phyloP scores from a whole-genome alignment of 2,329 filamentous ascomycete genomes.

The Colletotrichum aenigma region DNA sequence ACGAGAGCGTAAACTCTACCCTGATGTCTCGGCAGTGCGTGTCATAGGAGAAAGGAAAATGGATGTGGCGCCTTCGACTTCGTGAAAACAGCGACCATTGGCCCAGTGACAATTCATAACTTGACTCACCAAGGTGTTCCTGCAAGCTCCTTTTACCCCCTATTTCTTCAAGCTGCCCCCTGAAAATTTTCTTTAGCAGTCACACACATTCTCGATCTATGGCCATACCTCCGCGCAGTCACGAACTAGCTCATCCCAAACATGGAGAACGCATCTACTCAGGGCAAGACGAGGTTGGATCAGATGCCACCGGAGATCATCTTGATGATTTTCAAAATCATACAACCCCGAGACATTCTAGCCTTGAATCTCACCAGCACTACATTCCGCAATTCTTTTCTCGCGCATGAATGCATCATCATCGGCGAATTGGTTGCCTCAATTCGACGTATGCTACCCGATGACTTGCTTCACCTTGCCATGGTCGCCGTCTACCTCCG shows the following conservation, averaged over 20 bases:
- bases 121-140: background rate
- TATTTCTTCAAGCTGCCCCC: background rate
- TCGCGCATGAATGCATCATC: background rate
- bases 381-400: background rate
- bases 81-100: background rate
- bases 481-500: background rate
- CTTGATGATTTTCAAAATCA: background rate
- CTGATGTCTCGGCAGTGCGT: background rate
- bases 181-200: background rate
- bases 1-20: background rate
- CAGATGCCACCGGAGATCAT: background rate
- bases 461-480: background rate
- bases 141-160: background rate
- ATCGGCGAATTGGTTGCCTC: background rate
- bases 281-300: background rate
- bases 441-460: background rate
- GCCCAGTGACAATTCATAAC: background rate
- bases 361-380: background rate
- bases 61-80: background rate
- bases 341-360: background rate
- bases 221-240: accelerated
- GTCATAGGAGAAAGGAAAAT: too few relatives aligned
- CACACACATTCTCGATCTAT: accelerated
- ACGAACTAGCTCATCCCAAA: background rate
- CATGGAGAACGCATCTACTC: accelerated